Conservation (phyloP, 208 protist genomes). For the Leishmania martiniquensis region DNA sequence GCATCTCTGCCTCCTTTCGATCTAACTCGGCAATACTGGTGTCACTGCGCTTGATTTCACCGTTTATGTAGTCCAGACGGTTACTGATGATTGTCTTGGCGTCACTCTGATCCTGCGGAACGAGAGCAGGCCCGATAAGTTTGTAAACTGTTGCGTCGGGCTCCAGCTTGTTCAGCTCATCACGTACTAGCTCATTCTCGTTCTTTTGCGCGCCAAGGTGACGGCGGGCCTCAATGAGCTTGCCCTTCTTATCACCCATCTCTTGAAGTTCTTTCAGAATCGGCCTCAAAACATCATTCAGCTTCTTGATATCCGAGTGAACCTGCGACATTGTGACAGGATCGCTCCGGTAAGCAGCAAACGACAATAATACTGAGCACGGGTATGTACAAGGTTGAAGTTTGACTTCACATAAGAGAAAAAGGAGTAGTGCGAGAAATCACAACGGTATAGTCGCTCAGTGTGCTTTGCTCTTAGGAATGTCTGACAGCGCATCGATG, state of each 20-base stretch:
- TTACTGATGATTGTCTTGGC: slow-evolving; percentile 91
- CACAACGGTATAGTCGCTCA: background rate
- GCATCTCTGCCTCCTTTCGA: slow-evolving; percentile 73
- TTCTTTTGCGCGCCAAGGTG: slow-evolving; percentile 93
- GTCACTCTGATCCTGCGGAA: slow-evolving; percentile 93
- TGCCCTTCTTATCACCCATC: slow-evolving; percentile 84
- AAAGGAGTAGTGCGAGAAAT: background rate
- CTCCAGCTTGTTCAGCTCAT: slow-evolving; percentile 93
- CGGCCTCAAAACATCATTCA: slow-evolving; percentile 77
- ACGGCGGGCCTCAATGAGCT: slow-evolving; percentile 81
- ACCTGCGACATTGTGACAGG: slow-evolving; percentile 61
- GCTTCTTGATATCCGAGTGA: slow-evolving; percentile 78
- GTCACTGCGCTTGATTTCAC: slow-evolving; percentile 87
- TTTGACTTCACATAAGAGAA: background rate
- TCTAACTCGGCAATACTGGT: slow-evolving; percentile 78
- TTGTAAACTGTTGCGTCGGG: slow-evolving; percentile 93
- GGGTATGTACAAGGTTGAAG: background rate
- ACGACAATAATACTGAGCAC: background rate
- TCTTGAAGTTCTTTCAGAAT: slow-evolving; percentile 86
- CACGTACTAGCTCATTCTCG: slow-evolving; percentile 95
- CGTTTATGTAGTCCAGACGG: slow-evolving; percentile 94
- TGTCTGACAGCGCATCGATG: too few species aligned
- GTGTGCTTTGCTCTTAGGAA: too few species aligned
- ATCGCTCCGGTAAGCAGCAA: background rate
- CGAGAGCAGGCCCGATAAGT: slow-evolving; percentile 94